Percentiles rank a stretch among this genome's conserved stretches.
phyloP scores from a whole-genome alignment of 2,329 filamentous ascomycete species.

The Diplocarpon rosae region DNA sequence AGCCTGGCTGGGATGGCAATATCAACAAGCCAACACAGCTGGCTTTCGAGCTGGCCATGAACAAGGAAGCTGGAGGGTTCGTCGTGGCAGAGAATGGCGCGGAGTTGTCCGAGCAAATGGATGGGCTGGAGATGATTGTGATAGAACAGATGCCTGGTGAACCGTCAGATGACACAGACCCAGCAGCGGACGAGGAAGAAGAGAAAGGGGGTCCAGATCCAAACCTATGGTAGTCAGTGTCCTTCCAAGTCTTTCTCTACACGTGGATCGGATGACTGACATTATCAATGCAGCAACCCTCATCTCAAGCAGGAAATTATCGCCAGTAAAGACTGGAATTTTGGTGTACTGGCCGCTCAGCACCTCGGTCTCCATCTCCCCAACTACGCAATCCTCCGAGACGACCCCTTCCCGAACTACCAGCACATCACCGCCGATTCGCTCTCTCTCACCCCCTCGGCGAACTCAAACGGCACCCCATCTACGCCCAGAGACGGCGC shows the following conservation, averaged over 20 bases:
- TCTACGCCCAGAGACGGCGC: too few relatives aligned
- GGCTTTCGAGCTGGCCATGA: not conserved
- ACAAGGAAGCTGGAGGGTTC: not conserved
- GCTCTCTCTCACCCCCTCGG: too few relatives aligned
- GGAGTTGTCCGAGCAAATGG: not conserved
- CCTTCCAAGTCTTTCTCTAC: not conserved
- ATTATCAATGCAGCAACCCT: not conserved
- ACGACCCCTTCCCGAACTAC: not conserved
- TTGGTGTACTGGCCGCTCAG: not conserved
- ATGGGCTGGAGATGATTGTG: not conserved
- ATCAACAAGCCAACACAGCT: not conserved
- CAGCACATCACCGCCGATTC: too few relatives aligned
- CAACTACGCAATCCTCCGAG: not conserved
- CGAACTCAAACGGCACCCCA: too few relatives aligned
- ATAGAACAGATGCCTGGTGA: not conserved
- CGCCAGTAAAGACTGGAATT: not conserved
- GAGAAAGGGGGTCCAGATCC: not conserved
- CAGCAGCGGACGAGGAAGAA: not conserved
- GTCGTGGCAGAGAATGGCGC: not conserved
- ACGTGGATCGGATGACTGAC: not conserved
- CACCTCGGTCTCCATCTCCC: conserved; percentile 1
- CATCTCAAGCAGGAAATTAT: not conserved
- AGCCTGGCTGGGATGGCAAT: conserved; percentile 7
- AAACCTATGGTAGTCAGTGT: not conserved
- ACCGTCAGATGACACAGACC: not conserved